phyloP scores from a whole-genome alignment of 495 filamentous ascomycete species.

The Tirmania nivea region DNA sequence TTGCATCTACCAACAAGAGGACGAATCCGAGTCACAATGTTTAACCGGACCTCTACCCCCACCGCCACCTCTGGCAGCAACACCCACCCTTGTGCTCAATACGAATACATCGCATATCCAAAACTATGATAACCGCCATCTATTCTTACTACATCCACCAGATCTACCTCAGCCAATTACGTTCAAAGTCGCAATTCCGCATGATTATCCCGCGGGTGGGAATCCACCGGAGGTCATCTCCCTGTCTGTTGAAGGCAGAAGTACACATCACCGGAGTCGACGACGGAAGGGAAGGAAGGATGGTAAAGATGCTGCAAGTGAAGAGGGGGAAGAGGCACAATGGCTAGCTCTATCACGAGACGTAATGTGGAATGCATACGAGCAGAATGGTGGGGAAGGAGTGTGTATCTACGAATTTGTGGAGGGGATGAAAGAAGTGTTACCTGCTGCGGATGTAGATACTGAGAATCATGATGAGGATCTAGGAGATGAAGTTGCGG shows the following conservation, averaged over 20 bases:
- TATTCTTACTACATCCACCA: not conserved
- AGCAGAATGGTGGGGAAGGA: slow-evolving; percentile 11
- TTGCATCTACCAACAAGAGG: not conserved
- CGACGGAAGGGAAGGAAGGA: not conserved
- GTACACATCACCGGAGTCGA: not conserved
- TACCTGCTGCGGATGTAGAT: not conserved
- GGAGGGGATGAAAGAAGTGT: slow-evolving; percentile 31
- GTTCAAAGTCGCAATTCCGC: not conserved
- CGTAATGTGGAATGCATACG: not conserved
- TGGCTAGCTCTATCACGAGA: not conserved
- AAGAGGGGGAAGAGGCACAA: not conserved
- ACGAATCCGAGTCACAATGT: not conserved
- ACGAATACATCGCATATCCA: not conserved
- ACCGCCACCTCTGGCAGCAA: not conserved
- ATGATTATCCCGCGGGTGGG: not conserved
- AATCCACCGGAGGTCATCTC: not conserved
- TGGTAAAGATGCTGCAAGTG: not conserved
- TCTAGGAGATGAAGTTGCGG: slow-evolving; percentile 5
- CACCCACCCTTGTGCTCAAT: not conserved
- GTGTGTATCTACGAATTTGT: slow-evolving; percentile 80
- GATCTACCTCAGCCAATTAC: not conserved
- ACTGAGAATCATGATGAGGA: slow-evolving; percentile 1
- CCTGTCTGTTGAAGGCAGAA: not conserved
- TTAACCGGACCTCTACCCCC: not conserved
- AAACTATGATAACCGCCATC: not conserved